These are phyloP conservation scores for Zea mays DNA, from an alignment of 176 grass and related monocot species.

Conservation along the genomic window Zm-B73-REFERENCE-NAM-5.0 NC_050104.1:28855001-28855500, in stretches of 20 bases:
- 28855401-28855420: neutral
- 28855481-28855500: no score
- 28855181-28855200: slow-evolving; percentile 37
- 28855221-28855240: slow-evolving; percentile 38
- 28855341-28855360: no score
- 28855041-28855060: neutral
- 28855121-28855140: slow-evolving; percentile 55
- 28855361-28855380: neutral
- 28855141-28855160: slow-evolving; percentile 53
- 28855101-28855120: slow-evolving; percentile 45
- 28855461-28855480: no score
- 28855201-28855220: slow-evolving; percentile 37
- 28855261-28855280: slow-evolving; percentile 38
- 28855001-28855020: slow-evolving; percentile 30
- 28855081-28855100: slow-evolving; percentile 43
- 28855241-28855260: slow-evolving; percentile 23
- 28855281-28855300: slow-evolving; percentile 58
- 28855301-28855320: neutral
- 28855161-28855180: slow-evolving; percentile 52
- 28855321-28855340: no score
- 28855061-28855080: neutral
- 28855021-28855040: slow-evolving; percentile 22
- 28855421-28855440: no score
- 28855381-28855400: neutral
- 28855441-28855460: no score